phyloP scores from a whole-genome alignment of 345 rosid genomes.

The Orychophragmus violaceus region DNA sequence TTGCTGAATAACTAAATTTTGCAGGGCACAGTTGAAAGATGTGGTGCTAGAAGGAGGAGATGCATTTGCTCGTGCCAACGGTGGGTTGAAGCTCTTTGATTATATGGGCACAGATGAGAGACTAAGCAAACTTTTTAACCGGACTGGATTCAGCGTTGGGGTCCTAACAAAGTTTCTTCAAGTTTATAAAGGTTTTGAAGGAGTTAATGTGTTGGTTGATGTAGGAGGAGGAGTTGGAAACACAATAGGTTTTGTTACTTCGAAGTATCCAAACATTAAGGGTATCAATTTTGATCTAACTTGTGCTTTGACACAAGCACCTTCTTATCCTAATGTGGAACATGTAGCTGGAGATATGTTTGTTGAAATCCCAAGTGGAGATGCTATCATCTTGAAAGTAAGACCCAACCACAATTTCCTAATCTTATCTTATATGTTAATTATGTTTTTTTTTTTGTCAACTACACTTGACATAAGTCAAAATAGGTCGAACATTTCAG shows the following conservation, averaged over 20 bases:
- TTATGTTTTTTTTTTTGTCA: not conserved
- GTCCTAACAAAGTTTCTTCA: constrained; percentile 2
- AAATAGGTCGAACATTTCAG: too few relatives aligned
- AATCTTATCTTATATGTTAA: not conserved
- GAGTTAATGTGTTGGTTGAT: constrained; percentile 21
- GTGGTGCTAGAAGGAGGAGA: constrained; percentile 26
- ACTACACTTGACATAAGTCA: too few relatives aligned
- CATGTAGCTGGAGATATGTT: constrained; percentile 41
- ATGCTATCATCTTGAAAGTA: constrained; percentile 41
- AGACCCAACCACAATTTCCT: not conserved
- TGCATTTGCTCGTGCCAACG: constrained; percentile 17
- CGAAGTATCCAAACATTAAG: constrained; percentile 23
- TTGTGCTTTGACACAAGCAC: constrained; percentile 25
- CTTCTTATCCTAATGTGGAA: constrained; percentile 27
- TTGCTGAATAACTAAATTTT: too few relatives aligned
- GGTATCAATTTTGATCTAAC: constrained; percentile 26
- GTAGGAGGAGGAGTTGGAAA: constrained; percentile 26
- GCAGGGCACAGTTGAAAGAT: constrained; percentile 18
- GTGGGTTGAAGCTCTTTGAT: constrained; percentile 15
- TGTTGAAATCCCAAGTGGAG: constrained; percentile 32
- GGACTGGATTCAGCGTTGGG: constrained; percentile 3
- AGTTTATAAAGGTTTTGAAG: constrained; percentile 22
- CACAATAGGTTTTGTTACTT: constrained; percentile 6
- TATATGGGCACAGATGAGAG: constrained; percentile 15
- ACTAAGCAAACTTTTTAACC: constrained; percentile 25